Conservation (phyloP, 345 rosid genomes). For the Draba incana region DNA sequence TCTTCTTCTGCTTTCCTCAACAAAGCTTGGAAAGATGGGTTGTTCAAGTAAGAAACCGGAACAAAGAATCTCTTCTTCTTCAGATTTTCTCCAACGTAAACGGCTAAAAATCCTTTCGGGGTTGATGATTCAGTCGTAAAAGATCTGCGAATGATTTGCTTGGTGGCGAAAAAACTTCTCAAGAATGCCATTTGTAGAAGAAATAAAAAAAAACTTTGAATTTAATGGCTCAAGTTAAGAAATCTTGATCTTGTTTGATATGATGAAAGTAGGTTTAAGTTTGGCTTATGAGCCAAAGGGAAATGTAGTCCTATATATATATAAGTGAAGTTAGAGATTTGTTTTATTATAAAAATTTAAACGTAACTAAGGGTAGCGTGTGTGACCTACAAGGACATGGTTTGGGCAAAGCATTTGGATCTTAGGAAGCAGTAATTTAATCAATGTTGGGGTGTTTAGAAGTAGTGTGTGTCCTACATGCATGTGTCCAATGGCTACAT, state of each 20-base stretch:
- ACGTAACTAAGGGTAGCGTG: constrained; percentile 2
- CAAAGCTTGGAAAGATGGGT: constrained; percentile 48
- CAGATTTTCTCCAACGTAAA: constrained; percentile 47
- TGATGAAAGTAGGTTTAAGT: constrained; percentile 30
- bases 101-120: constrained; percentile 50
- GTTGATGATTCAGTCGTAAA: constrained; percentile 36
- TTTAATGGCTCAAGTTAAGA: neutral
- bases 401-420: constrained; percentile 19
- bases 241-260: constrained; percentile 17
- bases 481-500: constrained; percentile 34
- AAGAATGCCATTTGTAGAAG: constrained; percentile 33
- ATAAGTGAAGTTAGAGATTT: constrained; percentile 8
- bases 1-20: constrained; percentile 51
- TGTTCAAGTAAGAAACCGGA: constrained; percentile 46
- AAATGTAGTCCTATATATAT: constrained; percentile 29
- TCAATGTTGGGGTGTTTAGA: constrained; percentile 31
- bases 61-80: constrained; percentile 45
- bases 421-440: constrained; percentile 22
- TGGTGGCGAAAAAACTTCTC: constrained; percentile 31
- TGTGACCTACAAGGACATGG: constrained; percentile 37
- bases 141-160: constrained; percentile 31
- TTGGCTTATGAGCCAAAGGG: constrained; percentile 33
- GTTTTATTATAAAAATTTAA: constrained; percentile 5
- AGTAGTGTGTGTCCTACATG: constrained; percentile 34
- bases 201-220: neutral